Evolutionary conservation across 2,329 filamentous ascomycete species (phyloP).

Genomic region (Sarocladiaceae sp.): DNA sequence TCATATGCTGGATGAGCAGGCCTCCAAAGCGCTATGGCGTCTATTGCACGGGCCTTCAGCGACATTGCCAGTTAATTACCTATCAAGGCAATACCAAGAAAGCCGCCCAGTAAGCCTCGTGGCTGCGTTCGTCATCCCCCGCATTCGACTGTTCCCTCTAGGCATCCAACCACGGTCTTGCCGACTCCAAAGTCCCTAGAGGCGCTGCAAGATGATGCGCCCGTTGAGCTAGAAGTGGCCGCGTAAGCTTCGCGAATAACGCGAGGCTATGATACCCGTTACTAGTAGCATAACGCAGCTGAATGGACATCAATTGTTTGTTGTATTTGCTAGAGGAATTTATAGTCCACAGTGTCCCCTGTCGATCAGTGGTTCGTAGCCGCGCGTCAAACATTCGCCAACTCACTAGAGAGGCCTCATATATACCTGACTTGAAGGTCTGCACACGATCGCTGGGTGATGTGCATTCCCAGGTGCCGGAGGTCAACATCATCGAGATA

Average conservation of each 20-base stretch:
- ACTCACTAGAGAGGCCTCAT: neutral
- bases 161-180: neutral
- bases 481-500: neutral
- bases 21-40: too few relatives aligned
- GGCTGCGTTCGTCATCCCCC: neutral
- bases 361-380: neutral
- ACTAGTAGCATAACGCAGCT: neutral
- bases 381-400: neutral
- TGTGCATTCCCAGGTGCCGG: constrained; percentile 2
- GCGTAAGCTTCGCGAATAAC: neutral
- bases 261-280: neutral
- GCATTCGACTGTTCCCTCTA: neutral
- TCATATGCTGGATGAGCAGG: too few relatives aligned
- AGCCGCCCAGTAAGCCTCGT: too few relatives aligned
- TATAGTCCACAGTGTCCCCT: too few relatives aligned
- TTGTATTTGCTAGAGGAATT: too few relatives aligned
- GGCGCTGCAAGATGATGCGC: too few relatives aligned
- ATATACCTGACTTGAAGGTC: neutral
- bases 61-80: too few relatives aligned
- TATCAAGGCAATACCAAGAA: too few relatives aligned
- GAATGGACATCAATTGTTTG: too few relatives aligned
- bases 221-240: neutral
- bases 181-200: neutral
- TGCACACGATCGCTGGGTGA: neutral
- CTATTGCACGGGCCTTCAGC: too few relatives aligned